phyloP scores from a whole-genome alignment of 768 basidiomycete species.

The Boletus sp. region DNA sequence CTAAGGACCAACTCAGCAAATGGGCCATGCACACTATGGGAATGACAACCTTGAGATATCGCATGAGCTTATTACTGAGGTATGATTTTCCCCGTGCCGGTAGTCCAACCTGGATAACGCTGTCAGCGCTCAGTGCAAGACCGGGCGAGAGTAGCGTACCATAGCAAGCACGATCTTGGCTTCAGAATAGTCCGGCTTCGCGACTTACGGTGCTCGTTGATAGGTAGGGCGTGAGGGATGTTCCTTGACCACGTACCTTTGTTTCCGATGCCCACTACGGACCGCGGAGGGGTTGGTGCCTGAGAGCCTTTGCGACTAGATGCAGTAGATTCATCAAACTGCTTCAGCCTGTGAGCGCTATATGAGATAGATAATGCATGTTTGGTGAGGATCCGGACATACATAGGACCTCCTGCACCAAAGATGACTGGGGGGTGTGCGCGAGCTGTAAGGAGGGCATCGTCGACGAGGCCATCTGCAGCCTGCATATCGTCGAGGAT shows the following conservation, averaged over 20 bases:
- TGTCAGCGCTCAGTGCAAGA: background rate
- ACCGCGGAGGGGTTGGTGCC: slow-evolving; percentile 73
- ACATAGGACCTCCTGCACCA: slow-evolving; percentile 78
- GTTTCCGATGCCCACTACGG: slow-evolving; percentile 85
- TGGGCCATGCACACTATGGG: background rate
- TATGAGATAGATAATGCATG: background rate
- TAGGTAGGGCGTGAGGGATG: background rate
- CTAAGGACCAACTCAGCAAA: slow-evolving; percentile 39
- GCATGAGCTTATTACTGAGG: slow-evolving; percentile 94
- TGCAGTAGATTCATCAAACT: slow-evolving; percentile 72
- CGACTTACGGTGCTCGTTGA: slow-evolving; percentile 46
- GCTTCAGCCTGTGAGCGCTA: slow-evolving; percentile 55
- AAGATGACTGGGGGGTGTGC: slow-evolving; percentile 53
- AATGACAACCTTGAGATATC: slow-evolving; percentile 79
- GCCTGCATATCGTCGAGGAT: slow-evolving; percentile 28
- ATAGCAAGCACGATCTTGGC: slow-evolving; percentile 98
- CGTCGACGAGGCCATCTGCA: slow-evolving; percentile 12
- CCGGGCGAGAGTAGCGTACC: slow-evolving; percentile 43
- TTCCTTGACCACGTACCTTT: slow-evolving; percentile 53
- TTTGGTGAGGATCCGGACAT: slow-evolving; percentile 19
- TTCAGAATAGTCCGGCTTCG: slow-evolving; percentile 97
- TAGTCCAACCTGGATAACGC: slow-evolving; percentile 69
- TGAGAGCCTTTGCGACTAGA: slow-evolving; percentile 69
- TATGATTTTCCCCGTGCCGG: slow-evolving; percentile 99
- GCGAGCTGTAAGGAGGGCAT: slow-evolving; percentile 12